A percentile compares a stretch with the other conserved stretches of the same genome.
phyloP scores from a whole-genome alignment of 768 basidiomycete genomes.

The Phylloporus arenicola region DNA sequence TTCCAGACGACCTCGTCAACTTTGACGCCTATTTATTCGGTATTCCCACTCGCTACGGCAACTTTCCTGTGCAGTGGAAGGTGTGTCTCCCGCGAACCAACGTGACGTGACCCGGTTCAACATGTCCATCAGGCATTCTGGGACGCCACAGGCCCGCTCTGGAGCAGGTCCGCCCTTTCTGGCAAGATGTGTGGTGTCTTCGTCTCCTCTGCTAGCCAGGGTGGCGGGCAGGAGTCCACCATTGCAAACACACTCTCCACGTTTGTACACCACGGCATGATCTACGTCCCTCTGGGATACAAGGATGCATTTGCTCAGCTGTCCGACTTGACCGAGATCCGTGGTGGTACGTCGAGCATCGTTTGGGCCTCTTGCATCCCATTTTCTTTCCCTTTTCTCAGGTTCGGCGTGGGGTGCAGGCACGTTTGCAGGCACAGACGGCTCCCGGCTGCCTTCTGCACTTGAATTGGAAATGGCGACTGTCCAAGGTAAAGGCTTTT shows the following conservation, averaged over 20 bases:
- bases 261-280: conserved; percentile 51
- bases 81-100: conserved; percentile 23
- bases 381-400: conserved; percentile 15
- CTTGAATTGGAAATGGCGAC: conserved; percentile 55
- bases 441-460: conserved; percentile 53
- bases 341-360: conserved; percentile 36
- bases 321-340: conserved; percentile 39
- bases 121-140: conserved; percentile 36
- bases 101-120: conserved; percentile 18
- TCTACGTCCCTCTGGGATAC: conserved; percentile 52
- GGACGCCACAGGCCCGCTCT: conserved; percentile 46
- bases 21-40: conserved; percentile 43
- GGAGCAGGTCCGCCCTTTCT: conserved; percentile 36
- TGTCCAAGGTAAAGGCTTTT: conserved; percentile 56
- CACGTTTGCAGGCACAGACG: conserved; percentile 51
- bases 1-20: conserved; percentile 30
- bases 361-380: neutral
- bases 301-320: conserved; percentile 36
- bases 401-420: conserved; percentile 84
- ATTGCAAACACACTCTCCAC: conserved; percentile 37
- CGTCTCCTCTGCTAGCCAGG: conserved; percentile 42
- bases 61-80: conserved; percentile 55
- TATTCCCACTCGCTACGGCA: conserved; percentile 44
- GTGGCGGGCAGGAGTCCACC: conserved; percentile 45
- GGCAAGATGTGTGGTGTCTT: conserved; percentile 46